These are phyloP conservation scores for Salinomyces thailandicus DNA, from an alignment of 2,329 filamentous ascomycete species.

Conservation along the genomic window DNA sequence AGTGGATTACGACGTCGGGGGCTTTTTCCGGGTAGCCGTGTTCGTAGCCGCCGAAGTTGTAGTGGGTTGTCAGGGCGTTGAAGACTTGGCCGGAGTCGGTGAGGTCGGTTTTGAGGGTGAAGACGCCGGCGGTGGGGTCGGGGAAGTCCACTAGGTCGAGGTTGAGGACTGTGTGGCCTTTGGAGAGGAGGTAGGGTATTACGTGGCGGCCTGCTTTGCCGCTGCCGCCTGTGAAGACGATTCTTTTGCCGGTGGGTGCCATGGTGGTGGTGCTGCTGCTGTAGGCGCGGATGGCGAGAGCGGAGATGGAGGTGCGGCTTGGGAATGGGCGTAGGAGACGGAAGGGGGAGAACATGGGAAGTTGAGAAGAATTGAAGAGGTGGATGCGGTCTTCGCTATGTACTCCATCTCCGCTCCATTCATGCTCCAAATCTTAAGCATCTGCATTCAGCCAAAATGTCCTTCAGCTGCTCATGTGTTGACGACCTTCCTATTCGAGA, in stretches of 20 bases:
- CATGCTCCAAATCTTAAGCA: too few species aligned
- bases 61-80: constrained; percentile 47
- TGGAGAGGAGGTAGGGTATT: constrained; percentile 42
- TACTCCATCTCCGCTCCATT: too few species aligned
- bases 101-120: constrained; percentile 47
- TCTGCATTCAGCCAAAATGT: background rate
- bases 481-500: constrained; percentile 4
- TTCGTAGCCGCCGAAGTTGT: constrained; percentile 42
- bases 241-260: constrained; percentile 28
- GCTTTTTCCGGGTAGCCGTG: constrained; percentile 32
- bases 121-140: constrained; percentile 30
- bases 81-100: constrained; percentile 47
- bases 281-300: background rate
- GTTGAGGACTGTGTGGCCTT: constrained; percentile 43
- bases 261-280: too few species aligned
- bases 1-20: constrained; percentile 54
- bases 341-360: background rate
- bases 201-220: constrained; percentile 47
- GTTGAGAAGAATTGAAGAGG: too few species aligned
- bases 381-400: too few species aligned
- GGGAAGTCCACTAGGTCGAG: constrained; percentile 42
- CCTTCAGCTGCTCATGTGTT: constrained; percentile 2
- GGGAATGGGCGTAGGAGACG: background rate
- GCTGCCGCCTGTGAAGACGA: constrained; percentile 46
- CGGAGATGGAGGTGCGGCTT: background rate